These are phyloP conservation scores for Pueraria montana DNA, from an alignment of 306 rosid genomes.

Conservation along the genomic window DNA sequence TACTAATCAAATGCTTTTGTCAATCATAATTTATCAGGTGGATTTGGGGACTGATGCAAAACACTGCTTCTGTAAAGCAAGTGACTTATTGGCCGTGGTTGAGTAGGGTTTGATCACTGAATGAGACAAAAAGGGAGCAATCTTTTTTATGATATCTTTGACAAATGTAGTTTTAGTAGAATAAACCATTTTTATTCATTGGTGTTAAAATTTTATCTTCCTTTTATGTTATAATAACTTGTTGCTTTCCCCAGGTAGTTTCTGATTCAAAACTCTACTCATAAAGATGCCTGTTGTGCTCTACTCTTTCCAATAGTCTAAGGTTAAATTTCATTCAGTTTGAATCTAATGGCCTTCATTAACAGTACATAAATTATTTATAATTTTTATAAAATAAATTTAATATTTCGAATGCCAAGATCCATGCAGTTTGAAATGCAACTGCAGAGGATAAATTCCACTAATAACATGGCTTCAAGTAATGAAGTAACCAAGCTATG, in stretches of 20 bases:
- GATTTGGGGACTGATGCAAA: slow-evolving; percentile 84
- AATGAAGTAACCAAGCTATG: no score
- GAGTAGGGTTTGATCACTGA: slow-evolving; percentile 57
- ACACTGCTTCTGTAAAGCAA: slow-evolving; percentile 88
- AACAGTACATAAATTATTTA: neutral
- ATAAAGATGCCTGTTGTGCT: neutral
- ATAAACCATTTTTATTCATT: slow-evolving; percentile 11
- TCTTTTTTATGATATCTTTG: neutral
- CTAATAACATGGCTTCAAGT: no score
- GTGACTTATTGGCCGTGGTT: slow-evolving; percentile 86
- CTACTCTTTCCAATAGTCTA: neutral
- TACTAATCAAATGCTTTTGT: slow-evolving; percentile 11
- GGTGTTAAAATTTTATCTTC: neutral
- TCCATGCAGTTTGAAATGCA: no score
- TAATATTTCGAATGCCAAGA: no score
- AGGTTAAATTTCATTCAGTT: neutral
- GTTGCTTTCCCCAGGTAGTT: neutral
- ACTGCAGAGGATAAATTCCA: no score
- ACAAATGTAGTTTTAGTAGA: slow-evolving; percentile 22
- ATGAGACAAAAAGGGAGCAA: neutral
- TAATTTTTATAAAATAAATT: neutral
- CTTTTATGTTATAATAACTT: neutral
- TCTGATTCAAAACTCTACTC: neutral
- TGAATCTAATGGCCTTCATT: neutral
- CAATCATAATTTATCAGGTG: slow-evolving; percentile 68